Conservation (phyloP, 2,329 filamentous ascomycete genomes). For the Aspergillus sp. region DNA sequence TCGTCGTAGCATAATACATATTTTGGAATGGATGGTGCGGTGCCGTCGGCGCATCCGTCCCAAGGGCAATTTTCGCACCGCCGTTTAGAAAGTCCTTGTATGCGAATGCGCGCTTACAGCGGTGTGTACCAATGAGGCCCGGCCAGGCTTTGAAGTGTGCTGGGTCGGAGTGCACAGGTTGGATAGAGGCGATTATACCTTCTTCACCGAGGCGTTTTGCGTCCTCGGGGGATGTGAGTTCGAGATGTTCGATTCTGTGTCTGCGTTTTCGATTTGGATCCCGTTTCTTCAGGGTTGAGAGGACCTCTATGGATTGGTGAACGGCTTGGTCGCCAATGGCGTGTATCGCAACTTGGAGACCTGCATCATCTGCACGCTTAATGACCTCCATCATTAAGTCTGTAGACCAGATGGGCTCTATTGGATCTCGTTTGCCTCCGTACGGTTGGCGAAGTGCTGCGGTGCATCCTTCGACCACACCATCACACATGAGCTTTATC, state of each 20-base stretch:
- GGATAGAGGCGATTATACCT: conserved; percentile 44
- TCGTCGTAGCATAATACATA: conserved; percentile 51
- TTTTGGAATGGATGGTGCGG: conserved; percentile 46
- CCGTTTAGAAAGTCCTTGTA: conserved; percentile 49
- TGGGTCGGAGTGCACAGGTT: conserved; percentile 43
- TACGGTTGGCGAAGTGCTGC: conserved; percentile 30
- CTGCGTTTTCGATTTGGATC: conserved; percentile 28
- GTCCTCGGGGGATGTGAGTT: conserved; percentile 48
- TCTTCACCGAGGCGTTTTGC: conserved; percentile 45
- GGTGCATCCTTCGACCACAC: conserved; percentile 48
- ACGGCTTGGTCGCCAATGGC: conserved; percentile 52
- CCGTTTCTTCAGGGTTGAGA: conserved; percentile 20
- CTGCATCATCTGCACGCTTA: conserved; percentile 41
- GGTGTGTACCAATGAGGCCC: conserved; percentile 41
- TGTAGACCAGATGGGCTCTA: conserved; percentile 46
- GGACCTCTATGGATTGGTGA: conserved; percentile 45
- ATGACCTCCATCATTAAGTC: conserved; percentile 44
- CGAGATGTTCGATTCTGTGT: conserved; percentile 54
- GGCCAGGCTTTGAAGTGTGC: conserved; percentile 50
- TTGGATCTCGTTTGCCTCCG: conserved; percentile 28
- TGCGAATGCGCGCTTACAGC: conserved; percentile 49
- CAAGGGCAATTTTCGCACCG: conserved; percentile 46
- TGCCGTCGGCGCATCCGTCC: conserved; percentile 51
- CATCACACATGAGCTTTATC: conserved; percentile 52
- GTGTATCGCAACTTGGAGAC: conserved; percentile 51